These are phyloP conservation scores for Phytophthora pistaciae DNA, from an alignment of 352 stramenopile genomes.

Conservation along the genomic window DNA sequence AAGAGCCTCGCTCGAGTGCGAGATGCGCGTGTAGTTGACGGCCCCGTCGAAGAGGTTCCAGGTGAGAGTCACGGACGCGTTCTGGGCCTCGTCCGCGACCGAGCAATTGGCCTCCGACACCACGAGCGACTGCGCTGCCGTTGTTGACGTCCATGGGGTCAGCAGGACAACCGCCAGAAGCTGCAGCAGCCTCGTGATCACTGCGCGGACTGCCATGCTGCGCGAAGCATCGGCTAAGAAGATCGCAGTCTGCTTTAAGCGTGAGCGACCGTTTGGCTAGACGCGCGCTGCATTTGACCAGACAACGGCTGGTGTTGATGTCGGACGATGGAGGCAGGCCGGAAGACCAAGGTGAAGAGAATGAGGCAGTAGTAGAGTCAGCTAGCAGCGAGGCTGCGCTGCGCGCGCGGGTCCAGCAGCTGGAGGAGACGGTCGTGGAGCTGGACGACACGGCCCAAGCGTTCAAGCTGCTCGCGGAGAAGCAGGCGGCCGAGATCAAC, in stretches of 20 bases:
- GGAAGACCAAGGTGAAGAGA: slow-evolving; percentile 1
- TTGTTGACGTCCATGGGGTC: neutral
- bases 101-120: slow-evolving; percentile 43
- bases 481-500: slow-evolving; percentile 72
- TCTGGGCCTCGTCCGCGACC: slow-evolving; percentile 41
- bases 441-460: slow-evolving; percentile 37
- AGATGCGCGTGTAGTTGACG: slow-evolving; percentile 60
- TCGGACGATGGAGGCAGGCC: neutral
- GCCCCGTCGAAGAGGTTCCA: slow-evolving; percentile 44
- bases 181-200: neutral
- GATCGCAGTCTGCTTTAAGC: slow-evolving; percentile 12
- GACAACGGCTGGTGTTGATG: slow-evolving; percentile 12
- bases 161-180: slow-evolving; percentile 9
- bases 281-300: slow-evolving; percentile 5
- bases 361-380: slow-evolving; percentile 2
- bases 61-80: slow-evolving; percentile 44
- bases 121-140: slow-evolving; percentile 20
- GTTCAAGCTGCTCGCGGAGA: slow-evolving; percentile 66
- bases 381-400: neutral
- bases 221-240: slow-evolving; percentile 10
- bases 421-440: slow-evolving; percentile 26
- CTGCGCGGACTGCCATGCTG: neutral
- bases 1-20: slow-evolving; percentile 51
- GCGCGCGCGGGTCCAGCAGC: slow-evolving; percentile 17
- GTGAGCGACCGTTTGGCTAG: slow-evolving; percentile 29